Evolutionary conservation across 441 rosid genomes (phyloP).

Genomic region (Manihot esculenta): DNA sequence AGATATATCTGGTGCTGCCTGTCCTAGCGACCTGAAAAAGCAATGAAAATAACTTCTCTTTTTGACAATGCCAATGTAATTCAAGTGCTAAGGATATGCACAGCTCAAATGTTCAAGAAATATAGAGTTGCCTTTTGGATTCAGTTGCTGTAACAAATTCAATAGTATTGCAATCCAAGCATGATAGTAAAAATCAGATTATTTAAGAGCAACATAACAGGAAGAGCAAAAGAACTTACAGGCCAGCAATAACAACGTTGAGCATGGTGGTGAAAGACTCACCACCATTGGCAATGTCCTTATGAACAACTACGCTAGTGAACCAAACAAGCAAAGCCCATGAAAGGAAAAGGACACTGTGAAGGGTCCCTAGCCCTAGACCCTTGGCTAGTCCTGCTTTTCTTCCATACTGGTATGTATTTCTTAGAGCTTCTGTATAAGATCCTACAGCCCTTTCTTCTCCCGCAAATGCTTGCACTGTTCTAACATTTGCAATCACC

Average conservation of each 20-base stretch:
- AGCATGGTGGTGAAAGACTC: conserved; percentile 99
- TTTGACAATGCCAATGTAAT: not conserved
- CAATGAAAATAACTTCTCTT: conserved; percentile 6
- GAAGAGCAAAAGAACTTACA: conserved; percentile 47
- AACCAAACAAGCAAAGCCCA: conserved; percentile 97
- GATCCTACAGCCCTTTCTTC: conserved; percentile 80
- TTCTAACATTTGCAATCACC: conserved; percentile 93
- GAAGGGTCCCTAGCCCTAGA: conserved; percentile 81
- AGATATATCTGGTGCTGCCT: conserved; percentile 80
- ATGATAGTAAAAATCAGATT: not conserved
- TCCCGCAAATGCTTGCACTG: conserved; percentile 93
- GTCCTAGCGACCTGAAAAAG: conserved; percentile 73
- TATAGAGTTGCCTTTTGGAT: not conserved
- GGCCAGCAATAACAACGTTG: conserved; percentile 88
- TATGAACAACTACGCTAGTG: conserved; percentile 82
- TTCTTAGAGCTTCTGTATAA: conserved; percentile 62
- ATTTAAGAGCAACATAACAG: not conserved
- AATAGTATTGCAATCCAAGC: no score
- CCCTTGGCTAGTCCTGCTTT: conserved; percentile 91
- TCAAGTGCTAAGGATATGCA: not conserved
- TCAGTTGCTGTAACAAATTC: not conserved
- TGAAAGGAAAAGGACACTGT: conserved; percentile 81
- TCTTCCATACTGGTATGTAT: conserved; percentile 70
- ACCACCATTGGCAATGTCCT: conserved; percentile 77
- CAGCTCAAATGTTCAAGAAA: not conserved